Conservation (phyloP, 2,329 filamentous ascomycete species). For the Diaporthe eres region DNA sequence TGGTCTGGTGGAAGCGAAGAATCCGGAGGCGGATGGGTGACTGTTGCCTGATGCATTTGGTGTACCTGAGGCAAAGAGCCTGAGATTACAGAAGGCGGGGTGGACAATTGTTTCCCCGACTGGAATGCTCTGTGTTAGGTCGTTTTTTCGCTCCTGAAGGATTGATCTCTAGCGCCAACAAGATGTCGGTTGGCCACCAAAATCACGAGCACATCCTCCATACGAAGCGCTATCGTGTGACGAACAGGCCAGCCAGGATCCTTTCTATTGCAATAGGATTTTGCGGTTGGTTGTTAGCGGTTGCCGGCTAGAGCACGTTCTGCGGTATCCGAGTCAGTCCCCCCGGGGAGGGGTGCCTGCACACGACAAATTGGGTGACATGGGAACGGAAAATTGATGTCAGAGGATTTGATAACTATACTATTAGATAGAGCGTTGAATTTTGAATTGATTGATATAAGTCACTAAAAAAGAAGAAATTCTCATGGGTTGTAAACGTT, state of each 20-base stretch:
- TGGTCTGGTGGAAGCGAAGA: slow-evolving; percentile 11
- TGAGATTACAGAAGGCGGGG: slow-evolving; percentile 6
- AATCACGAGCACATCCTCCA: slow-evolving; percentile 10
- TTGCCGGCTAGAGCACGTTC: slow-evolving; percentile 8
- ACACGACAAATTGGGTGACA: not conserved
- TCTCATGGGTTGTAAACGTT: not conserved
- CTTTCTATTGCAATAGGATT: not conserved
- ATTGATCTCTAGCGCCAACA: slow-evolving; percentile 11
- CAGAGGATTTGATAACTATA: not conserved
- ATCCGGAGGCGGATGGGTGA: not conserved
- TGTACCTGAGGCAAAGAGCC: slow-evolving; percentile 17
- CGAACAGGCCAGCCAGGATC: slow-evolving; percentile 1
- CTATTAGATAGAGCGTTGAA: slow-evolving; percentile 1
- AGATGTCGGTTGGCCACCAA: not conserved
- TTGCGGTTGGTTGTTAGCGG: slow-evolving; percentile 1
- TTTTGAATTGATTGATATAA: not conserved
- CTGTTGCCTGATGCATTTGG: not conserved
- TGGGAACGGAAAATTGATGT: not conserved
- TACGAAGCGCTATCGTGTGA: slow-evolving; percentile 1
- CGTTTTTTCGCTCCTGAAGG: not conserved
- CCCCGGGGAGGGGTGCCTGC: not conserved
- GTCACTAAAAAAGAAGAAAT: not conserved
- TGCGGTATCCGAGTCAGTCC: not conserved
- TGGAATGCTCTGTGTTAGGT: slow-evolving; percentile 8
- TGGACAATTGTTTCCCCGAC: slow-evolving; percentile 10